Percentiles rank a stretch among this genome's conserved stretches.
phyloP scores from a whole-genome alignment of 2,329 filamentous ascomycete genomes.

The Chaetomiaceae sp. region DNA sequence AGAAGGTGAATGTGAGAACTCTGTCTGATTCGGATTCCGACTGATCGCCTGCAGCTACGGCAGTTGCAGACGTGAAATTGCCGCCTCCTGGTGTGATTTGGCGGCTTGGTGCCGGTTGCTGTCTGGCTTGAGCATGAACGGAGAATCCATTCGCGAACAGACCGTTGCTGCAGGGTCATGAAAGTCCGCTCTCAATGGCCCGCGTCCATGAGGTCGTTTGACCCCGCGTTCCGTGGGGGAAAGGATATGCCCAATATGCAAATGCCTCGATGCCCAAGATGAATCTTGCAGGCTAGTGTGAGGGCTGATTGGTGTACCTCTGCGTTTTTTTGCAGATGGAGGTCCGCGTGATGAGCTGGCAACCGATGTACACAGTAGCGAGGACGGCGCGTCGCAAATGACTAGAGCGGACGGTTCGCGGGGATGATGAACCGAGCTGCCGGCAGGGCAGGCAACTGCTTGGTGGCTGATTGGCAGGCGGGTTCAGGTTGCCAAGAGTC shows the following conservation, averaged over 20 bases:
- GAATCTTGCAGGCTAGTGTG: conserved; percentile 6
- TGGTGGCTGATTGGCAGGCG: conserved; percentile 2
- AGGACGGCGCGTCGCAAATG: conserved; percentile 13
- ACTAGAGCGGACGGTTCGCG: conserved; percentile 2
- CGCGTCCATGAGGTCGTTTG: background rate
- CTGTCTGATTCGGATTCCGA: too few relatives aligned
- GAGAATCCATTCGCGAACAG: background rate
- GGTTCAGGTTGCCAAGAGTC: background rate
- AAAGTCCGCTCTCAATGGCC: background rate
- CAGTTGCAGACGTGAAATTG: background rate
- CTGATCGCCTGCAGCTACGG: conserved; percentile 3
- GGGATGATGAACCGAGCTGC: conserved; percentile 8
- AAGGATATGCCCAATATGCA: too few relatives aligned
- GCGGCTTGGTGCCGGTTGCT: conserved; percentile 1
- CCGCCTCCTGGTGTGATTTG: background rate
- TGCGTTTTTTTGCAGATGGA: conserved; percentile 11
- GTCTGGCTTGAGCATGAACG: background rate
- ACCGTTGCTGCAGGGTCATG: background rate
- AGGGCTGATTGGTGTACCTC: conserved; percentile 18
- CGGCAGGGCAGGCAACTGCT: conserved; percentile 2
- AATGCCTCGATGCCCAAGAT: conserved; percentile 11
- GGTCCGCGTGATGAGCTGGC: conserved; percentile 14
- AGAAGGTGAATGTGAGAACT: too few relatives aligned
- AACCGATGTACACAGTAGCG: background rate
- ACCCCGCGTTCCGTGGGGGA: conserved; percentile 14